Evolutionary conservation across 495 filamentous ascomycete genomes (phyloP).

Genomic region (Neurospora terricola): DNA sequence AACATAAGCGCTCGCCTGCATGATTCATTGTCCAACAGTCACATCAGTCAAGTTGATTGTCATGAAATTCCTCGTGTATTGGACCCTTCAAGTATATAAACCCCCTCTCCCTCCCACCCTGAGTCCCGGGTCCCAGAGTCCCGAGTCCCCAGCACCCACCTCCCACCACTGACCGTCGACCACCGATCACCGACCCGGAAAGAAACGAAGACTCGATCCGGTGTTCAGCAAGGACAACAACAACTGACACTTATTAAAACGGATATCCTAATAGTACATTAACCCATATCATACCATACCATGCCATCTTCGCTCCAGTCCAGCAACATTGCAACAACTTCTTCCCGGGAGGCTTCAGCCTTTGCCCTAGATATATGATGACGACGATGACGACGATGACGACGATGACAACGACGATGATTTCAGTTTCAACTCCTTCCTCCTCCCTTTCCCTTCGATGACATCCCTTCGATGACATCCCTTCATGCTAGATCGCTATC

Average conservation of each 20-base stretch:
- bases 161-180: too few species aligned
- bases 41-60: not conserved
- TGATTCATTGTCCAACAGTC: not conserved
- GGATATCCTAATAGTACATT: conserved; percentile 18
- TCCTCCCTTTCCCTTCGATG: not conserved
- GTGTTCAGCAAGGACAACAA: not conserved
- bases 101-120: not conserved
- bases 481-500: not conserved
- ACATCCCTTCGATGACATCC: too few species aligned
- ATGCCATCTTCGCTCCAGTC: not conserved
- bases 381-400: not conserved
- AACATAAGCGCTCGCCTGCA: not conserved
- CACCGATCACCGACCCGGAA: not conserved
- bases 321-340: not conserved
- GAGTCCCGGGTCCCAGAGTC: not conserved
- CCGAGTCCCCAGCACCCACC: not conserved
- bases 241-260: not conserved
- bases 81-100: not conserved
- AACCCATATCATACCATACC: not conserved
- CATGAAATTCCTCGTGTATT: not conserved
- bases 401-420: not conserved
- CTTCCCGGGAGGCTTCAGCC: not conserved
- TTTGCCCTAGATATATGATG: not conserved
- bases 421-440: not conserved
- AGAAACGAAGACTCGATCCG: not conserved